Evolutionary conservation across 2,329 filamentous ascomycete species (phyloP).

Genomic region (Xylaria sp.): DNA sequence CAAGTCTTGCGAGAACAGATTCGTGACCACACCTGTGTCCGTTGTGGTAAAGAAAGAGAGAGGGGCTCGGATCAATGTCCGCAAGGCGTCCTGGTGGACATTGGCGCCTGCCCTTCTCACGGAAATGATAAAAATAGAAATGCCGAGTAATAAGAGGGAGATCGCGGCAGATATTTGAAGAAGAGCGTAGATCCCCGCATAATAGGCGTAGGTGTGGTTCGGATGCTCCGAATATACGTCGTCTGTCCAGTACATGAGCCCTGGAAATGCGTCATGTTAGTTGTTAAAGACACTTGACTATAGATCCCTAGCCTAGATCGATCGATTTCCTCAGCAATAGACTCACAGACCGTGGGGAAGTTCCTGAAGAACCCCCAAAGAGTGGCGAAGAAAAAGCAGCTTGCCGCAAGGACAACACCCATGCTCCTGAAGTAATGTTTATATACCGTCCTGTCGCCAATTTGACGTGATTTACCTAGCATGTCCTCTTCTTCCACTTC

Average conservation of each 20-base stretch:
- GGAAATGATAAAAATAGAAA: conserved; percentile 12
- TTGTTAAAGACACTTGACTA: neutral
- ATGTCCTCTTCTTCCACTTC: conserved; percentile 7
- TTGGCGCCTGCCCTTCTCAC: conserved; percentile 19
- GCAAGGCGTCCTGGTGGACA: conserved; percentile 40
- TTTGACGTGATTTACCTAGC: conserved; percentile 31
- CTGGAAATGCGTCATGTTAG: conserved; percentile 3
- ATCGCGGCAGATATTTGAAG: conserved; percentile 30
- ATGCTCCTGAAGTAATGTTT: conserved; percentile 45
- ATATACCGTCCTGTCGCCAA: conserved; percentile 43
- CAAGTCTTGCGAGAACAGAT: conserved; percentile 61
- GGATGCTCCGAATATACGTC: conserved; percentile 35
- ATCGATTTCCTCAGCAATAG: neutral
- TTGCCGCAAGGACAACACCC: conserved; percentile 29
- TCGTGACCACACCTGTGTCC: conserved; percentile 54
- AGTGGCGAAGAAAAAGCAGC: conserved; percentile 33
- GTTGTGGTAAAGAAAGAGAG: conserved; percentile 56
- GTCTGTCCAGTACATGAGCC: conserved; percentile 44
- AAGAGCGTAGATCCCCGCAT: conserved; percentile 43
- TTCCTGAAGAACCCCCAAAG: conserved; percentile 42
- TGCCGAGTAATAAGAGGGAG: conserved; percentile 8
- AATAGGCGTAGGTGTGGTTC: conserved; percentile 42
- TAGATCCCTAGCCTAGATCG: neutral
- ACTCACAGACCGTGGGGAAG: conserved; percentile 42
- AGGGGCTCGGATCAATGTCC: conserved; percentile 53